A percentile compares a stretch with the other conserved stretches of the same genome.
These are phyloP conservation scores for Candida sp. DNA, from an alignment of 1,139 yeast species.

Conservation along the genomic window DNA sequence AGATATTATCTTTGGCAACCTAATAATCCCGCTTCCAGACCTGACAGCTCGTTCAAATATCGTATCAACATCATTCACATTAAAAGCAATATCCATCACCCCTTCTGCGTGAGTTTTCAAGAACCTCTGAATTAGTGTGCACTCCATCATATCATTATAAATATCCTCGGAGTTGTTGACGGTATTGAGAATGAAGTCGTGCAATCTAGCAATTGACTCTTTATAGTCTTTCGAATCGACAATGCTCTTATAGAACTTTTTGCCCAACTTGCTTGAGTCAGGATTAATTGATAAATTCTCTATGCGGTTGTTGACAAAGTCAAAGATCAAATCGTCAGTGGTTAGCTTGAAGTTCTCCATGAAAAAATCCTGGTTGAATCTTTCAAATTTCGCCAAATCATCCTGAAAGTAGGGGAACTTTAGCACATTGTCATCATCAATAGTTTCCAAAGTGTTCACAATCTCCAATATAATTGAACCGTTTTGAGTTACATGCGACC, in stretches of 20 bases:
- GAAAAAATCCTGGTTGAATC: constrained; percentile 10
- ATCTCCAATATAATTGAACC: constrained; percentile 60
- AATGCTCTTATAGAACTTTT: constrained; percentile 18
- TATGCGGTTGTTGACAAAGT: constrained; percentile 20
- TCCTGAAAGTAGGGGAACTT: constrained; percentile 19
- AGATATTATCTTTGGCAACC: constrained; percentile 37
- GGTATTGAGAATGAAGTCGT: constrained; percentile 16
- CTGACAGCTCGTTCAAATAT: constrained; percentile 50
- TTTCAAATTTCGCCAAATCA: constrained; percentile 14
- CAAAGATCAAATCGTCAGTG: constrained; percentile 21
- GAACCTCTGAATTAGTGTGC: constrained; percentile 39
- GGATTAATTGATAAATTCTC: constrained; percentile 14
- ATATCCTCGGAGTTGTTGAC: constrained; percentile 23
- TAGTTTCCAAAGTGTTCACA: constrained; percentile 24
- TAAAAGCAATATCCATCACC: constrained; percentile 71
- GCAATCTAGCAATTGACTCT: constrained; percentile 15
- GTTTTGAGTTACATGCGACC: constrained; percentile 65
- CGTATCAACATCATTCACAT: constrained; percentile 52
- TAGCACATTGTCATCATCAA: constrained; percentile 19
- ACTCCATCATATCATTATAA: constrained; percentile 26
- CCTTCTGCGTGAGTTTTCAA: constrained; percentile 75
- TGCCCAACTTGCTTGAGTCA: constrained; percentile 8
- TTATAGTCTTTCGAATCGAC: constrained; percentile 18
- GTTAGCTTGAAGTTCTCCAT: constrained; percentile 18
- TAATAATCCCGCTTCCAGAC: constrained; percentile 58